Evolutionary conservation across 306 rosid genomes (phyloP).

Genomic region (Pachyrhizus erosus): DNA sequence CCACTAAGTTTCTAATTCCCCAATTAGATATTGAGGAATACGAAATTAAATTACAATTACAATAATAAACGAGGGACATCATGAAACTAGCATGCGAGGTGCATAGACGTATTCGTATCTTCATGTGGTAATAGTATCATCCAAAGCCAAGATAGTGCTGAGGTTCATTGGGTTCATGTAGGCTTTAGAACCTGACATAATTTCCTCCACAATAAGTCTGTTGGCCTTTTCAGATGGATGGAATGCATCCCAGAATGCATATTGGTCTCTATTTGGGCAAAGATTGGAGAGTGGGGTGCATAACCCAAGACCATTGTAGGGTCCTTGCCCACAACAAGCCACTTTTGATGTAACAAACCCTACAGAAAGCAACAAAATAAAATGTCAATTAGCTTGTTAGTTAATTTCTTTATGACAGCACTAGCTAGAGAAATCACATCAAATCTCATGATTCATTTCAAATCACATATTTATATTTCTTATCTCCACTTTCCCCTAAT

Average conservation of each 20-base stretch:
- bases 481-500: too few relatives aligned
- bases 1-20: background rate
- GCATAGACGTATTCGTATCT: background rate
- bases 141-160: constrained; percentile 73
- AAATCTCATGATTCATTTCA: background rate
- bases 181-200: constrained; percentile 52
- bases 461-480: too few relatives aligned
- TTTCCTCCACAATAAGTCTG: constrained; percentile 49
- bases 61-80: background rate
- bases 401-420: background rate
- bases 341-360: constrained; percentile 68
- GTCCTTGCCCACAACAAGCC: constrained; percentile 94
- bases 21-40: constrained; percentile 2
- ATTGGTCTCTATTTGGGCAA: constrained; percentile 58
- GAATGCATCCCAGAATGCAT: constrained; percentile 87
- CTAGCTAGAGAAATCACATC: background rate
- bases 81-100: too few relatives aligned
- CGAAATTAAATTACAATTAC: constrained; percentile 10
- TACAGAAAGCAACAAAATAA: constrained; percentile 22
- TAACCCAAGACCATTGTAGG: constrained; percentile 73
- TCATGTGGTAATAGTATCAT: constrained; percentile 32
- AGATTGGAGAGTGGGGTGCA: constrained; percentile 69
- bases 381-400: background rate
- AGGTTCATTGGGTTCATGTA: constrained; percentile 90
- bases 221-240: constrained; percentile 82